Evolutionary conservation across 805 yeast genomes (phyloP).

Genomic region (Lachancea lanzarotensis): DNA sequence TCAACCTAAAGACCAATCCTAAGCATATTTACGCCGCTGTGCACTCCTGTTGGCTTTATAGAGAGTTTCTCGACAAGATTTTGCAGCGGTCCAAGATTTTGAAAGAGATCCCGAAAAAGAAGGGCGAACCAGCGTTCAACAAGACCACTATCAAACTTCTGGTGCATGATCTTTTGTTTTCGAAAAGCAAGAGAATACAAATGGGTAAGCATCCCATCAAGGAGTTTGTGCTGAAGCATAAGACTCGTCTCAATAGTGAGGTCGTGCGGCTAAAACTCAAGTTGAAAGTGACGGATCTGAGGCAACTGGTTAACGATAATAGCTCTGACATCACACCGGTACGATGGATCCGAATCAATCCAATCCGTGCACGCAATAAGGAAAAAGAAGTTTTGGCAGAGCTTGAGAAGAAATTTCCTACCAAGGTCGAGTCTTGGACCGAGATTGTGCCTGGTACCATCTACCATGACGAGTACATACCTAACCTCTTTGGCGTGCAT

Average conservation of each 20-base stretch:
- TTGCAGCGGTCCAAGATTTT: constrained; percentile 65
- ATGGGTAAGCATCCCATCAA: constrained; percentile 85
- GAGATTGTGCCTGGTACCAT: constrained; percentile 50
- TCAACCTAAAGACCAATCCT: constrained; percentile 56
- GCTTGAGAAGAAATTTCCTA: constrained; percentile 33
- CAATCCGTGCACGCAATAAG: constrained; percentile 41
- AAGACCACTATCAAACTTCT: constrained; percentile 41
- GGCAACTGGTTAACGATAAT: constrained; percentile 47
- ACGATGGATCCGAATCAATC: constrained; percentile 74
- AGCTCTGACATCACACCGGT: constrained; percentile 56
- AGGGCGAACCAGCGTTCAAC: constrained; percentile 43
- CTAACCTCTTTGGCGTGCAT: constrained; percentile 73
- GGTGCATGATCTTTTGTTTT: constrained; percentile 74
- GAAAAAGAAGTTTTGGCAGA: constrained; percentile 24
- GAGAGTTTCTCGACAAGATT: constrained; percentile 54
- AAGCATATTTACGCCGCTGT: constrained; percentile 84
- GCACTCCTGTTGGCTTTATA: constrained; percentile 66
- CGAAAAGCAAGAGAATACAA: constrained; percentile 74
- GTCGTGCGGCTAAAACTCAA: constrained; percentile 69
- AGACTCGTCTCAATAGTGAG: constrained; percentile 78
- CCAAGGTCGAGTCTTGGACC: constrained; percentile 39
- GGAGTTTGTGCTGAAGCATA: constrained; percentile 69
- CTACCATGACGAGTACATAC: constrained; percentile 67
- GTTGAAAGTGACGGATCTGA: constrained; percentile 52
- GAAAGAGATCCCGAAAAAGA: constrained; percentile 37